phyloP scores from a whole-genome alignment of 768 basidiomycete genomes.

The Kwoniella europaea region DNA sequence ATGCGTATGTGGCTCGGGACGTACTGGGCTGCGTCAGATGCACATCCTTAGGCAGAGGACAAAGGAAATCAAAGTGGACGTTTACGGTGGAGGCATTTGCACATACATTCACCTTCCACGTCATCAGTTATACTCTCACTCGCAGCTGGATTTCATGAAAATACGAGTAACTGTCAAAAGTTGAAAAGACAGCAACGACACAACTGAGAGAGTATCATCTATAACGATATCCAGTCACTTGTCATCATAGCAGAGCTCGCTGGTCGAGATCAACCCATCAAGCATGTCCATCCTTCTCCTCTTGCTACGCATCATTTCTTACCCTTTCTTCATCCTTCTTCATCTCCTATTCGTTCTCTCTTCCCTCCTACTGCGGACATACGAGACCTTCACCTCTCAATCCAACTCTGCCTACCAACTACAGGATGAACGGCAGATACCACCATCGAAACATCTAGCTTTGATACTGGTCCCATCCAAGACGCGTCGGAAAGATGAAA shows the following conservation, averaged over 20 bases:
- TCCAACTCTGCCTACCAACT: neutral
- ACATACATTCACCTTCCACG: neutral
- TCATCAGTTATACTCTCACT: neutral
- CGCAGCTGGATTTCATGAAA: neutral
- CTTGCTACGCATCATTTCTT: slow-evolving; percentile 4
- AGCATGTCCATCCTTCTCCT: neutral
- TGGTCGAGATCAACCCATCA: neutral
- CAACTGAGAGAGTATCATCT: no score
- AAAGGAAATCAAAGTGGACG: neutral
- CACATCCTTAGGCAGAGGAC: neutral
- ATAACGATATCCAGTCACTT: no score
- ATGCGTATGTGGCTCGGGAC: no score
- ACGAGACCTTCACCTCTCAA: slow-evolving; percentile 11
- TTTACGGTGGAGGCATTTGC: neutral
- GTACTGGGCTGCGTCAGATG: no score
- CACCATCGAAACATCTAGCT: slow-evolving; percentile 21
- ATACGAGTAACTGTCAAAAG: neutral
- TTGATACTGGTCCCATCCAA: slow-evolving; percentile 14
- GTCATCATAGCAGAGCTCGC: neutral
- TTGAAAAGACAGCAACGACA: neutral
- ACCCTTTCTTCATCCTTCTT: slow-evolving; percentile 26
- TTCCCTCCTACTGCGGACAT: slow-evolving; percentile 21
- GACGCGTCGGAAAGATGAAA: slow-evolving; percentile 9
- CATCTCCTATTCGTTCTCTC: slow-evolving; percentile 18
- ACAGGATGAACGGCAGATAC: neutral